A percentile compares a stretch with the other conserved stretches of the same genome.
phyloP scores from a whole-genome alignment of 768 basidiomycete genomes.

The Serendipita sp. region DNA sequence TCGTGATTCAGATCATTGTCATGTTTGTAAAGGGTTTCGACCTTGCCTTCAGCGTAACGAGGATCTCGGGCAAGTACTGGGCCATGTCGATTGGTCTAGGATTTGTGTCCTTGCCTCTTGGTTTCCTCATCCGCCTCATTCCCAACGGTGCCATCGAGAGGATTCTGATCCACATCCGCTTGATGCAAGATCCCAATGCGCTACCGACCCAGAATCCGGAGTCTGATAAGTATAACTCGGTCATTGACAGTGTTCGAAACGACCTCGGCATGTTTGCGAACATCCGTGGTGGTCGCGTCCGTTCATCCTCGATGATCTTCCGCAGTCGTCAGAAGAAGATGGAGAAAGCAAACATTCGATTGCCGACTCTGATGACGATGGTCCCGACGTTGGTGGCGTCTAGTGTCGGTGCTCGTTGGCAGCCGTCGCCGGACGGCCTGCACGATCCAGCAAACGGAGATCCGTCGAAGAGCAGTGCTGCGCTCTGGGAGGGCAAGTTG shows the following conservation, averaged over 20 bases:
- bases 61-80: conserved; percentile 75
- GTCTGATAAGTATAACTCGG: conserved; percentile 52
- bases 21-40: conserved; percentile 71
- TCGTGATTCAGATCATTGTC: conserved; percentile 72
- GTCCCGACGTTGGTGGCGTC: conserved; percentile 59
- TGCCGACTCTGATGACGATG: conserved; percentile 60
- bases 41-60: conserved; percentile 78
- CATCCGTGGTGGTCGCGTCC: conserved; percentile 76
- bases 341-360: conserved; percentile 19
- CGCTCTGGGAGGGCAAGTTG: conserved; percentile 70
- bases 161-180: conserved; percentile 34
- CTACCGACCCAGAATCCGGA: conserved; percentile 52
- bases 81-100: conserved; percentile 84
- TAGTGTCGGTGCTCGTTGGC: conserved; percentile 55
- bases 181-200: conserved; percentile 46
- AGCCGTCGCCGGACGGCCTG: conserved; percentile 33
- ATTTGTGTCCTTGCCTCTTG: conserved; percentile 74
- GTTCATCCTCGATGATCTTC: conserved; percentile 70
- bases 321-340: conserved; percentile 37
- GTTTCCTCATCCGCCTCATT: conserved; percentile 59
- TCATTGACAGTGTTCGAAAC: conserved; percentile 69
- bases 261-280: conserved; percentile 71
- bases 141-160: conserved; percentile 70
- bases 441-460: conserved; percentile 63
- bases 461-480: conserved; percentile 67